Percentiles rank a stretch among this genome's conserved stretches.
Evolutionary conservation across 2,329 filamentous ascomycete genomes (phyloP).

Genomic region (Pestalotiopsis sp.): DNA sequence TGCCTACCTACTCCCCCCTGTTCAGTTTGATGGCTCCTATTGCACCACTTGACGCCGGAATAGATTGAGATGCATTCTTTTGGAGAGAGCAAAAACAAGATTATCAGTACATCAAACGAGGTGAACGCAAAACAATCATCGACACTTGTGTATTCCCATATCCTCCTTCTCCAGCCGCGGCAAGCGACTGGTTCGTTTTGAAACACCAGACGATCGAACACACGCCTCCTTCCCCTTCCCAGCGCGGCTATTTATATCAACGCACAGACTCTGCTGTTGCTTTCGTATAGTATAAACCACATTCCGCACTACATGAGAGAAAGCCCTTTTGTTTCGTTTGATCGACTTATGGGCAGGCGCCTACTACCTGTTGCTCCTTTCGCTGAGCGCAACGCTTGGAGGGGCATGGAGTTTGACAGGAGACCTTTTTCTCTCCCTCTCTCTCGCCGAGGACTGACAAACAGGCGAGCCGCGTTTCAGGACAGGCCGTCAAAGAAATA

Average conservation of each 20-base stretch:
- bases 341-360: too few species aligned
- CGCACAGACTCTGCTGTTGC: slow-evolving; percentile 2
- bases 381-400: too few species aligned
- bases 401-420: too few species aligned
- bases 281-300: background rate
- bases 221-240: background rate
- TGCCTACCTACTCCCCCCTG: background rate
- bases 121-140: background rate
- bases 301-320: background rate
- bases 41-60: background rate
- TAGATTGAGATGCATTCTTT: background rate
- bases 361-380: too few species aligned
- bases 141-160: background rate
- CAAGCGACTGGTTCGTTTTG: background rate
- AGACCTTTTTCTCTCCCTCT: too few species aligned
- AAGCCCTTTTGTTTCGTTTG: too few species aligned
- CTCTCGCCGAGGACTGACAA: background rate
- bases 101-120: background rate
- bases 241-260: slow-evolving; percentile 12
- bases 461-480: too few species aligned
- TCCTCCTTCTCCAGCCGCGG: background rate
- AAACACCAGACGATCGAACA: background rate
- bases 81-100: background rate
- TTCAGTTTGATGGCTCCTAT: background rate
- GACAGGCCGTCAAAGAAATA: background rate